phyloP scores from a whole-genome alignment of 768 basidiomycete species.

The Scleroderma bovista region DNA sequence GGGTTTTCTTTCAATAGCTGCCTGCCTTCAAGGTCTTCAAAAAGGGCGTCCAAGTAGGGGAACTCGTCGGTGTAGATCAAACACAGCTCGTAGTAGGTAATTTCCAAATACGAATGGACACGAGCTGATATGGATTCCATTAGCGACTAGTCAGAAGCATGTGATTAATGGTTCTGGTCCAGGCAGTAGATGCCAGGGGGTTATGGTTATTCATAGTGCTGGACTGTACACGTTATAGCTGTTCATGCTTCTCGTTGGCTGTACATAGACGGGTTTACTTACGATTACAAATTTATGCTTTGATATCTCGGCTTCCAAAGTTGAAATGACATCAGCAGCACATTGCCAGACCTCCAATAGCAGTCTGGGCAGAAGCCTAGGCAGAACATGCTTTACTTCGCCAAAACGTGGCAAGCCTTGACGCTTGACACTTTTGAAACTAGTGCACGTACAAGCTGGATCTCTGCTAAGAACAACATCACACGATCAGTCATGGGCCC shows the following conservation, averaged over 20 bases:
- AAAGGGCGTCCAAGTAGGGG: slow-evolving; percentile 26
- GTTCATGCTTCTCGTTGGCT: not conserved
- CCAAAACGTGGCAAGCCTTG: not conserved
- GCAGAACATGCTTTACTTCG: not conserved
- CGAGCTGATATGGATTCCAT: slow-evolving; percentile 13
- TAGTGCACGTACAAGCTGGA: not conserved
- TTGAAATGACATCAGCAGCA: not conserved
- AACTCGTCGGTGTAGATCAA: slow-evolving; percentile 23
- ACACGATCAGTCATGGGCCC: not conserved
- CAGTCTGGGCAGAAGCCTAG: not conserved
- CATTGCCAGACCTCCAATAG: not conserved
- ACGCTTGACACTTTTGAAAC: not conserved
- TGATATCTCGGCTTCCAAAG: not conserved
- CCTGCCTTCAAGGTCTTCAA: slow-evolving; percentile 27
- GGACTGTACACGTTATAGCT: slow-evolving; percentile 9
- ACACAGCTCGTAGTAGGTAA: slow-evolving; percentile 19
- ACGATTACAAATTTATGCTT: slow-evolving; percentile 3
- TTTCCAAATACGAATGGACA: slow-evolving; percentile 3
- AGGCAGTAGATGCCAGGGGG: slow-evolving; percentile 1
- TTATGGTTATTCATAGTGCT: slow-evolving; percentile 17
- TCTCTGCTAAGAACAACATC: not conserved
- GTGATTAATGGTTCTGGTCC: slow-evolving; percentile 11
- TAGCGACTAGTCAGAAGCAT: slow-evolving; percentile 26
- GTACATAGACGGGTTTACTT: slow-evolving; percentile 16
- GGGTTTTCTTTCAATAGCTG: slow-evolving; percentile 11